Evolutionary conservation across 164 flowering plant genomes (phyloP).

Genomic region (Magnolia officinalis): DNA sequence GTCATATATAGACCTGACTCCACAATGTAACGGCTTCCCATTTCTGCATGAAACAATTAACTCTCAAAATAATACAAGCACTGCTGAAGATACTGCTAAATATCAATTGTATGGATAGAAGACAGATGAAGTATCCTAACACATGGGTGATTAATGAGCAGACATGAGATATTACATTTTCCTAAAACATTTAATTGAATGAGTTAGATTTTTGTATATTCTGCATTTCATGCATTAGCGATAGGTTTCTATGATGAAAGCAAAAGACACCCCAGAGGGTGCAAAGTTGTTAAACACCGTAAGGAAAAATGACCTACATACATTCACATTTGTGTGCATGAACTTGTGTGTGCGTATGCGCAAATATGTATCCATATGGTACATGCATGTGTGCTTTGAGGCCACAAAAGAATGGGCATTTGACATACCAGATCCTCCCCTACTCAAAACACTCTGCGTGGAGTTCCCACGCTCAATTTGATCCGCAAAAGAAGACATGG

Average conservation of each 20-base stretch:
- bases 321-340: neutral
- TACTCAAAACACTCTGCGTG: conserved; percentile 34
- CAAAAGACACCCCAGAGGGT: neutral
- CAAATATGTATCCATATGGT: neutral
- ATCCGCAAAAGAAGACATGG: conserved; percentile 46
- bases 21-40: conserved; percentile 40
- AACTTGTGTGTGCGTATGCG: neutral
- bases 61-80: neutral
- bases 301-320: neutral
- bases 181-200: neutral
- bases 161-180: neutral
- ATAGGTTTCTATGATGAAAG: neutral
- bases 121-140: neutral
- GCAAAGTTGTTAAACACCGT: neutral
- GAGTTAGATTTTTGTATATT: neutral
- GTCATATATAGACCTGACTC: conserved; percentile 57
- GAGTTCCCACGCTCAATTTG: conserved; percentile 54
- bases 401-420: neutral
- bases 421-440: conserved; percentile 51
- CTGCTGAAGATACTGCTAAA: neutral
- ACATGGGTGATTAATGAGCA: neutral
- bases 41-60: conserved; percentile 25
- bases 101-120: neutral
- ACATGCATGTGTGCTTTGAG: neutral
- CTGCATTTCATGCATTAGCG: neutral